Conservation (phyloP, 169 alveolate genomes). For the Plasmodium billcollinsi region DNA sequence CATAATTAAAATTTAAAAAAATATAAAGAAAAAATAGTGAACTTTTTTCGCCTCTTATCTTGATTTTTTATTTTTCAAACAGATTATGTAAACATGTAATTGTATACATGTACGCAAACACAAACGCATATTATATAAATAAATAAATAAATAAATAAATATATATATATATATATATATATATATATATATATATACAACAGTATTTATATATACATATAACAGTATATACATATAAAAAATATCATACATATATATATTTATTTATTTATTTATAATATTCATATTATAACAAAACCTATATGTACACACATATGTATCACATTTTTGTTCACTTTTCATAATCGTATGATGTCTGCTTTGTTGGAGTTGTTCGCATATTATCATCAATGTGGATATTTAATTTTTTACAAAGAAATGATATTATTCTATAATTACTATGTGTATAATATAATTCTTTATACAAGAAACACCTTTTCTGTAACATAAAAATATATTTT, state of each 20-base stretch:
- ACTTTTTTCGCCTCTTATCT: no score
- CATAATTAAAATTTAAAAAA: no score
- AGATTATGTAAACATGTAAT: no score
- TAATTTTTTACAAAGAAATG: conserved; percentile 66
- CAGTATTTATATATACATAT: no score
- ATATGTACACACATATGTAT: conserved; percentile 1
- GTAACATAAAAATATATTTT: conserved; percentile 52
- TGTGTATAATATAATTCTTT: conserved; percentile 65
- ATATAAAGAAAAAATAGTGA: no score
- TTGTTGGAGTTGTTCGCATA: conserved; percentile 28
- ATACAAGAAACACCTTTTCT: conserved; percentile 53
- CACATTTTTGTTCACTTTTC: conserved; percentile 7
- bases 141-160: no score
- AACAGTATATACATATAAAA: no score
- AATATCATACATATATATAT: background rate
- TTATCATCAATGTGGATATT: conserved; percentile 42
- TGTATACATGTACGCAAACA: no score
- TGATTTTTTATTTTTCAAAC: no score
- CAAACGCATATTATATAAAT: no score
- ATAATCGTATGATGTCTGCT: conserved; percentile 66
- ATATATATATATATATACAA: no score
- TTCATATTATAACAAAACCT: background rate
- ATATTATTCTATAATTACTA: conserved; percentile 40
- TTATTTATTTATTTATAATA: background rate
- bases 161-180: no score